These are phyloP conservation scores for Tetratostichococcus sp. DNA, from an alignment of 139 green algal species.

Conservation along the genomic window DNA sequence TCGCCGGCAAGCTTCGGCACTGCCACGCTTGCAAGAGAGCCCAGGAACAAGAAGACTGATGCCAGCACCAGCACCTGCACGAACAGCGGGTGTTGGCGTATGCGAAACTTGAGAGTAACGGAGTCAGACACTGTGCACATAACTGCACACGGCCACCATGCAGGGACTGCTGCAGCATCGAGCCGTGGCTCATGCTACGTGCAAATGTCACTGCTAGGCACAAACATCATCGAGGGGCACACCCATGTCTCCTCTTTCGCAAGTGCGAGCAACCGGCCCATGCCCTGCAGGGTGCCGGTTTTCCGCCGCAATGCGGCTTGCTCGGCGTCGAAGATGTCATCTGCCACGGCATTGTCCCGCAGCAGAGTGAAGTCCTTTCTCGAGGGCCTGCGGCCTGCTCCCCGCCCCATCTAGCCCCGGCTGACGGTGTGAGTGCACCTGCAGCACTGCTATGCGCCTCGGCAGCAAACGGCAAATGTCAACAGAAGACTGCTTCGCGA, in stretches of 20 bases:
- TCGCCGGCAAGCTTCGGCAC: slow-evolving; percentile 44
- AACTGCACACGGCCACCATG: neutral
- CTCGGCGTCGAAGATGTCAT: slow-evolving; percentile 4
- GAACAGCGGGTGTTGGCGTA: neutral
- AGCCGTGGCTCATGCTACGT: too few species aligned
- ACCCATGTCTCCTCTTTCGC: slow-evolving; percentile 22
- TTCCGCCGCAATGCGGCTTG: slow-evolving; percentile 6
- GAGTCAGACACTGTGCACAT: neutral
- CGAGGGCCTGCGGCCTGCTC: neutral
- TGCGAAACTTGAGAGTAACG: neutral
- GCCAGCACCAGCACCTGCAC: slow-evolving; percentile 19
- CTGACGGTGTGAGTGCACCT: neutral
- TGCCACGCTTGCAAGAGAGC: slow-evolving; percentile 24
- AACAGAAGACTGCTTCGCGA: too few species aligned
- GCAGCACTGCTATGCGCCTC: too few species aligned
- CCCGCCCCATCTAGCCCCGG: neutral
- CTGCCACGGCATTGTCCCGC: slow-evolving; percentile 5
- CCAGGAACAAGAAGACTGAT: slow-evolving; percentile 24
- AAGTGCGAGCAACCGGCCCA: slow-evolving; percentile 18
- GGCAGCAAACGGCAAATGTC: too few species aligned
- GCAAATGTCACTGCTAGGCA: neutral
- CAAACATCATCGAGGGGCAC: neutral
- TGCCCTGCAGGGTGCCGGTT: neutral
- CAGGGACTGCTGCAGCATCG: neutral
- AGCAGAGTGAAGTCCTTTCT: slow-evolving; percentile 23